Evolutionary conservation across 2,329 filamentous ascomycete genomes (phyloP), one percentile per base, ranked within the genome.

Genomic region (Akanthomyces uredinophilus): DNA sequence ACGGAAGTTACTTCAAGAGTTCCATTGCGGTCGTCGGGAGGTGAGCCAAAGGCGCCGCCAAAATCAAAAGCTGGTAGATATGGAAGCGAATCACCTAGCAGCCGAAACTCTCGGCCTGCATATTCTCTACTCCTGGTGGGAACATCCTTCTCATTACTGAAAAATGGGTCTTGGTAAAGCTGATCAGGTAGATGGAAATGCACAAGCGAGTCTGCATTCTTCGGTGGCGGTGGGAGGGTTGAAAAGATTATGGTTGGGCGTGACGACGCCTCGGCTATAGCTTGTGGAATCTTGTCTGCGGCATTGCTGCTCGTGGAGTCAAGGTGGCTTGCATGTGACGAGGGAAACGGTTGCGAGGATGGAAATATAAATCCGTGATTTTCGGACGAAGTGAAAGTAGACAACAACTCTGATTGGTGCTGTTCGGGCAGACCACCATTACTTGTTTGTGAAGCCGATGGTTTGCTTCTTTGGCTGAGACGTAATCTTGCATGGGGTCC

Each of bases 131-230:
- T 75, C 59, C 88, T 84, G 44, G 88, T 82, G 14, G 93, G 92
- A 0, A 97, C 89, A 74, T 98, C 95, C 56, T 81, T 82, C 64
- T 96, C 91, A 32, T 90, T 82, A 67, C 92, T 90, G 71, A 96
- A 98, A 69, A 88, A 93, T 0, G 93, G 88, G 70, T 92, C 87
- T 72, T 92, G 90, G 66, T 96, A 96, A 54, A 97, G 83, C 16
- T 90, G 82, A 63, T 87, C 80, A 0, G 90, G 89, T 10, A 87
- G 47, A 16, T 64, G 44, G 37, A 70, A 50, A 1, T 71, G 69
- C 10, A 66, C 66, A 55, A 74, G 60, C 1, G 69, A 66, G 5
- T 64, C 39, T 11, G 61, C 51, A 16, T 73, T 66, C 11, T 46
- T 50, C 10, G 66, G 66, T 11, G 72, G 69, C 0, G 75, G 74